These are phyloP conservation scores for Acaromyces ingoldii DNA, from an alignment of 1,284 basidiomycete genomes.

Conservation along the genomic window DNA sequence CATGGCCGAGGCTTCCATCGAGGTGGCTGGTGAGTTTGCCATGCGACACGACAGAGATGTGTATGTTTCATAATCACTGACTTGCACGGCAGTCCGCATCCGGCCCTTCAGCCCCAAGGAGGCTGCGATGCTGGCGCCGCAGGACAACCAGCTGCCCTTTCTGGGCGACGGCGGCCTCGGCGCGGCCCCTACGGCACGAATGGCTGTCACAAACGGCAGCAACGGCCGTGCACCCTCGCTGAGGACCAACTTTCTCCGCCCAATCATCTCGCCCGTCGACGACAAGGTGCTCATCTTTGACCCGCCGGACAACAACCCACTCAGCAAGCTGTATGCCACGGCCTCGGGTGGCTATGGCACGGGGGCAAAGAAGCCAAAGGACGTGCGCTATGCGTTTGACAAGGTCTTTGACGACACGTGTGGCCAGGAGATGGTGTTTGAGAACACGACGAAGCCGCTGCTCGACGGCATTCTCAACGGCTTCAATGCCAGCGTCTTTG, in stretches of 20 bases:
- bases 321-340: conserved; percentile 24
- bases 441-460: conserved; percentile 43
- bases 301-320: conserved; percentile 40
- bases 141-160: conserved; percentile 40
- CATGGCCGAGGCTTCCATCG: conserved; percentile 20
- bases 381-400: conserved; percentile 50
- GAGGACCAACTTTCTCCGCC: conserved; percentile 37
- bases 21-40: conserved; percentile 6
- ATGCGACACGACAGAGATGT: background rate
- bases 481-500: conserved; percentile 50
- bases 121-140: conserved; percentile 34
- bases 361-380: conserved; percentile 18
- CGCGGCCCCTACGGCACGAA: conserved; percentile 13
- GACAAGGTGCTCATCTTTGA: conserved; percentile 50
- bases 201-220: conserved; percentile 2
- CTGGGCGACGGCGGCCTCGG: conserved; percentile 49
- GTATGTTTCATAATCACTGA: background rate
- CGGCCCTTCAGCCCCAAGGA: conserved; percentile 47
- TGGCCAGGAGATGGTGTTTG: conserved; percentile 42
- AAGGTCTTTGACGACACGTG: conserved; percentile 42
- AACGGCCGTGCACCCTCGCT: conserved; percentile 1
- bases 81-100: conserved; percentile 33
- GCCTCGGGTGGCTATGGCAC: background rate
- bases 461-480: conserved; percentile 46
- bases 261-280: conserved; percentile 46